Percentiles rank a stretch among this genome's conserved stretches.
These are phyloP conservation scores for Pestalotiopsis sp. DNA, from an alignment of 2,329 filamentous ascomycete species.

Conservation along the genomic window DNA sequence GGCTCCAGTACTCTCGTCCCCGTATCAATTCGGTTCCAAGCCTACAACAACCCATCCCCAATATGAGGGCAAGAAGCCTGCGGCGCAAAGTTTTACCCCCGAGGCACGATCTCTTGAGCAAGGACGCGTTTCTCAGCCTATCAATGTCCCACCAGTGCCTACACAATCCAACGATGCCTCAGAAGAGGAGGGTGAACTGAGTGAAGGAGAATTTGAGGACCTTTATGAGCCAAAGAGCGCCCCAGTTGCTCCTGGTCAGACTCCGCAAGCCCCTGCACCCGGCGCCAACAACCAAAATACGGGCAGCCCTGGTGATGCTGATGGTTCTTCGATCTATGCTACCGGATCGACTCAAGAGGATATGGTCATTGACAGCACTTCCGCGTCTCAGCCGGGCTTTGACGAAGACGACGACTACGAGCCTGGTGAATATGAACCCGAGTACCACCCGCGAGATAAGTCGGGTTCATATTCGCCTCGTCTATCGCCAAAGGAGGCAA, in stretches of 20 bases:
- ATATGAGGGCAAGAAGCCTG: too few relatives aligned
- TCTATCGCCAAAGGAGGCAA: slow-evolving; percentile 51
- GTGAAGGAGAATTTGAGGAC: slow-evolving; percentile 67
- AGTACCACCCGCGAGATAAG: slow-evolving; percentile 41
- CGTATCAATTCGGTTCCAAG: slow-evolving; percentile 17
- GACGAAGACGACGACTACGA: slow-evolving; percentile 26
- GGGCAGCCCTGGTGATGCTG: slow-evolving; percentile 30
- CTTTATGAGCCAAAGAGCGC: slow-evolving; percentile 48
- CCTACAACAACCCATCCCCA: neutral
- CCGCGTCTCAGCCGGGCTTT: slow-evolving; percentile 21
- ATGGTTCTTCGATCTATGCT: slow-evolving; percentile 36
- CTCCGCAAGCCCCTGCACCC: slow-evolving; percentile 14
- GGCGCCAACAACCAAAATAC: slow-evolving; percentile 21
- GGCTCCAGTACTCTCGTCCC: slow-evolving; percentile 16
- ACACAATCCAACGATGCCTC: slow-evolving; percentile 15
- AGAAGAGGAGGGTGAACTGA: slow-evolving; percentile 75
- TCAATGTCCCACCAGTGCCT: too few relatives aligned
- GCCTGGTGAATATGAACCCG: slow-evolving; percentile 29
- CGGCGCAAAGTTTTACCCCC: neutral
- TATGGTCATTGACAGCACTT: slow-evolving; percentile 22
- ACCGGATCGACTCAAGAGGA: slow-evolving; percentile 27
- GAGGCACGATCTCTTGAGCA: neutral
- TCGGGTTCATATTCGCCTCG: slow-evolving; percentile 57
- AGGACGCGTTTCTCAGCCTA: neutral
- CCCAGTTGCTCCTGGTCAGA: neutral